Conservation (phyloP, 2,329 filamentous ascomycete genomes). For the Chrysoporthe puriensis region DNA sequence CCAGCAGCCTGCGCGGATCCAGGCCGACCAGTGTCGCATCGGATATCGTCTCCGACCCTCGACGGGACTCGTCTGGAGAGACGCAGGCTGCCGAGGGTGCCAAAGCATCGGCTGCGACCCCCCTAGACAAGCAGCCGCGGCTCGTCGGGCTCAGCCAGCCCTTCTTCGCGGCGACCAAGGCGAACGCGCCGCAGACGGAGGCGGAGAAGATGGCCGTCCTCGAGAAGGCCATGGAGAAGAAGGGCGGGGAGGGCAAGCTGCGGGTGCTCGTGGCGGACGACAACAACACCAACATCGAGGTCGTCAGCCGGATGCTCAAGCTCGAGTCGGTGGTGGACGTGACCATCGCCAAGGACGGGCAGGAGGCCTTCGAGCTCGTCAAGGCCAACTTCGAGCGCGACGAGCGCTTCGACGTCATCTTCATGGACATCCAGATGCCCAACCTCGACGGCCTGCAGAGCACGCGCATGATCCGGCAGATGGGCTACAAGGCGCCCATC, state of each 20-base stretch:
- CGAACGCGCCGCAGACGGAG: slow-evolving; percentile 42
- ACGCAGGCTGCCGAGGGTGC: slow-evolving; percentile 33
- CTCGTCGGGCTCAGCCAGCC: slow-evolving; percentile 82
- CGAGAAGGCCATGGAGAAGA: slow-evolving; percentile 64
- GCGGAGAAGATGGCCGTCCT: slow-evolving; percentile 68
- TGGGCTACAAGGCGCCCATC: slow-evolving; percentile 86
- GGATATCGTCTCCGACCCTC: slow-evolving; percentile 40
- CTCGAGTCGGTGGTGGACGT: slow-evolving; percentile 84
- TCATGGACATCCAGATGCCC: slow-evolving; percentile 97
- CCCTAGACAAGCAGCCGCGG: slow-evolving; percentile 72
- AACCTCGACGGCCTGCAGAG: slow-evolving; percentile 88
- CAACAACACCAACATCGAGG: slow-evolving; percentile 61
- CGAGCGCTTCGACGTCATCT: slow-evolving; percentile 80
- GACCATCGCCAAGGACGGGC: slow-evolving; percentile 82
- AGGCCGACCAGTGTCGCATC: slow-evolving; percentile 52
- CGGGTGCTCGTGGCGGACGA: slow-evolving; percentile 84
- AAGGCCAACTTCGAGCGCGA: slow-evolving; percentile 78
- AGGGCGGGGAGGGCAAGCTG: slow-evolving; percentile 65
- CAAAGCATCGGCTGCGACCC: slow-evolving; percentile 44
- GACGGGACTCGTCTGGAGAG: slow-evolving; percentile 36
- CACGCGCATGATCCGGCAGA: slow-evolving; percentile 80
- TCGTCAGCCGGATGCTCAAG: slow-evolving; percentile 67
- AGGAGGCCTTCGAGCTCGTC: slow-evolving; percentile 86
- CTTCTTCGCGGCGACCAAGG: slow-evolving; percentile 65
- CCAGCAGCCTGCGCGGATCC: slow-evolving; percentile 54